Evolutionary conservation across 2,329 filamentous ascomycete genomes (phyloP).

Genomic region (Colletotrichum sp.): DNA sequence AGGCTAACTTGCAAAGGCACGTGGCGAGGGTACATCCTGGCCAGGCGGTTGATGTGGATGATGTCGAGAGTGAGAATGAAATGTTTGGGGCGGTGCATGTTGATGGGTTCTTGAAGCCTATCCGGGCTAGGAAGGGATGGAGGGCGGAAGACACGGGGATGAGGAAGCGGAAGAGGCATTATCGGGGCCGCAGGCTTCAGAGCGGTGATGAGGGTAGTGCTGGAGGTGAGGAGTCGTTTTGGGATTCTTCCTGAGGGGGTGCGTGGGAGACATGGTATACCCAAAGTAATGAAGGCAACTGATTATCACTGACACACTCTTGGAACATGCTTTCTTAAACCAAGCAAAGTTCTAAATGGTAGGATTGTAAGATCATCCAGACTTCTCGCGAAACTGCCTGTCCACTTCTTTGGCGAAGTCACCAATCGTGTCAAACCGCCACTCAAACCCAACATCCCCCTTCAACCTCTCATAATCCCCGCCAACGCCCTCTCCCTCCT

Average conservation of each 20-base stretch:
- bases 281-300: background rate
- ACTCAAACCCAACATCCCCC: constrained; percentile 54
- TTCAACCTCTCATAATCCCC: constrained; percentile 40
- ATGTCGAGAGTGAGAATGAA: constrained; percentile 54
- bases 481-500: constrained; percentile 31
- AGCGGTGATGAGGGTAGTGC: background rate
- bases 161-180: constrained; percentile 20
- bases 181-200: constrained; percentile 1
- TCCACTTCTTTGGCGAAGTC: constrained; percentile 65
- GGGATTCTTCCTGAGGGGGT: background rate
- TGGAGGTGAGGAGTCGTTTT: background rate
- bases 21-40: constrained; percentile 43
- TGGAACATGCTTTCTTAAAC: background rate
- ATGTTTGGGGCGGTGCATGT: constrained; percentile 69
- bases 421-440: constrained; percentile 62
- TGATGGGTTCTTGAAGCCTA: constrained; percentile 68
- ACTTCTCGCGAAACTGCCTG: constrained; percentile 23
- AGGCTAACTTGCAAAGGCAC: constrained; percentile 42
- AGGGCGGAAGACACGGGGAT: constrained; percentile 6
- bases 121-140: constrained; percentile 56
- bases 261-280: background rate
- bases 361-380: background rate
- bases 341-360: accelerated
- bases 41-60: constrained; percentile 38
- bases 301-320: background rate